A percentile compares a stretch with the other conserved stretches of the same genome.
Evolutionary conservation across 495 filamentous ascomycete species (phyloP).

Genomic region (Chaetomium tenue): DNA sequence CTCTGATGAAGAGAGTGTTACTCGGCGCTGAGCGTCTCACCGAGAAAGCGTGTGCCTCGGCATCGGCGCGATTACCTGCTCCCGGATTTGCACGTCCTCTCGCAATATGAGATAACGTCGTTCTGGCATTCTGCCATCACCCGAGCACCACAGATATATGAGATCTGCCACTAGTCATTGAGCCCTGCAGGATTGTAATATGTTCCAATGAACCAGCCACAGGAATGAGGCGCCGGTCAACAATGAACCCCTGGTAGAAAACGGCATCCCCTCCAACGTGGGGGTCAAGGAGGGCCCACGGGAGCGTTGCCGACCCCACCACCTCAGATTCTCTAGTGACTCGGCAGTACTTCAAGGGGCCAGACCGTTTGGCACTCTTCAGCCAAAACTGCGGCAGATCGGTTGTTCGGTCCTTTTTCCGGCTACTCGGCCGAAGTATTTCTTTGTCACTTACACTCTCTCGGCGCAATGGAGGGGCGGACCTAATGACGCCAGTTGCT

Average conservation of each 20-base stretch:
- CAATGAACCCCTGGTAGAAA: not conserved
- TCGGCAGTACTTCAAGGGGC: constrained; percentile 16
- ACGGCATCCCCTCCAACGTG: not conserved
- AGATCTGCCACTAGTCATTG: not conserved
- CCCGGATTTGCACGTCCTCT: not conserved
- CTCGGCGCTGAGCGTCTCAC: not conserved
- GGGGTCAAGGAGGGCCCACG: constrained; percentile 12
- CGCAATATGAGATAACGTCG: not conserved
- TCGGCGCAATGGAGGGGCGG: constrained; percentile 19
- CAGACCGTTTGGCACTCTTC: not conserved
- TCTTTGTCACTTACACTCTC: constrained; percentile 17
- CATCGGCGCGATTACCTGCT: not conserved
- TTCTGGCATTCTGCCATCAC: not conserved
- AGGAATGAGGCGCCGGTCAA: too few species aligned
- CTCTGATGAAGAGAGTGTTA: not conserved
- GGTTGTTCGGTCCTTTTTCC: constrained; percentile 27
- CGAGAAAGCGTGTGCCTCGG: not conserved
- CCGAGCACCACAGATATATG: too few species aligned
- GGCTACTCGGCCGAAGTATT: constrained; percentile 18
- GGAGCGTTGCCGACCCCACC: not conserved
- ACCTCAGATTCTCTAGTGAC: constrained; percentile 20
- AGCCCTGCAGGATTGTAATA: not conserved
- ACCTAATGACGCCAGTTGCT: constrained; percentile 22
- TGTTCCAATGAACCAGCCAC: not conserved
- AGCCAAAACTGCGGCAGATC: constrained; percentile 14